phyloP scores from a whole-genome alignment of 2,329 filamentous ascomycete genomes.

The Ascochyta koolunga region DNA sequence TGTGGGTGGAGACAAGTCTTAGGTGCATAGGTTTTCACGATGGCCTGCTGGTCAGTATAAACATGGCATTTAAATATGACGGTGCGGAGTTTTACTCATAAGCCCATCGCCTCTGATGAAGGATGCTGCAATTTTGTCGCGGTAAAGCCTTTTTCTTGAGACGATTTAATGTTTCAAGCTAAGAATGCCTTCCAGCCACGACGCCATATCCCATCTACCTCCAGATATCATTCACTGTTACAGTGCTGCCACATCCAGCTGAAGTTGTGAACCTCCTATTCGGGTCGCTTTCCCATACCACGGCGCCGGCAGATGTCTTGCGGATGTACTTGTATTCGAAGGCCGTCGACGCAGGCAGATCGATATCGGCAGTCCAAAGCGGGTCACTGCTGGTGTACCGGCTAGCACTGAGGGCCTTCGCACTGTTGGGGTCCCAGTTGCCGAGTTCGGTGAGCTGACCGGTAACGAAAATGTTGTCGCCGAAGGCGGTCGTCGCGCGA shows the following conservation, averaged over 20 bases:
- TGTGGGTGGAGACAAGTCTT: too few relatives aligned
- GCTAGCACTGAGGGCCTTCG: conserved; percentile 48
- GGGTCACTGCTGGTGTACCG: conserved; percentile 53
- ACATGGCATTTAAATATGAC: too few relatives aligned
- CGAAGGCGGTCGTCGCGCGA: conserved; percentile 55
- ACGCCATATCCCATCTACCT: conserved; percentile 9
- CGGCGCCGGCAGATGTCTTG: conserved; percentile 51
- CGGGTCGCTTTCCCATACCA: conserved; percentile 52
- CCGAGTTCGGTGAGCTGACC: conserved; percentile 53
- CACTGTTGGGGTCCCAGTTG: conserved; percentile 50
- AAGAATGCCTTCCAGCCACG: too few relatives aligned
- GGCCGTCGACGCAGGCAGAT: conserved; percentile 48
- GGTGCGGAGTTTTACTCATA: too few relatives aligned
- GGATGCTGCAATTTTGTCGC: too few relatives aligned
- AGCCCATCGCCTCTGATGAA: too few relatives aligned
- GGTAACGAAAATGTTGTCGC: conserved; percentile 55
- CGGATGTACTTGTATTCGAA: conserved; percentile 56
- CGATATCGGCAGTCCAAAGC: conserved; percentile 52
- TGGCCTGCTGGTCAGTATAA: too few relatives aligned
- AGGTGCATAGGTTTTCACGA: too few relatives aligned
- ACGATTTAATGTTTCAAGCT: too few relatives aligned
- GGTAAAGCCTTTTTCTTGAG: too few relatives aligned
- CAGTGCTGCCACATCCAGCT: conserved; percentile 25
- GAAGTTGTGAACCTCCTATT: conserved; percentile 50
- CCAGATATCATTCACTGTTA: conserved; percentile 29